phyloP scores from a whole-genome alignment of 2,329 filamentous ascomycete species.

The Trichoderma harzianum region DNA sequence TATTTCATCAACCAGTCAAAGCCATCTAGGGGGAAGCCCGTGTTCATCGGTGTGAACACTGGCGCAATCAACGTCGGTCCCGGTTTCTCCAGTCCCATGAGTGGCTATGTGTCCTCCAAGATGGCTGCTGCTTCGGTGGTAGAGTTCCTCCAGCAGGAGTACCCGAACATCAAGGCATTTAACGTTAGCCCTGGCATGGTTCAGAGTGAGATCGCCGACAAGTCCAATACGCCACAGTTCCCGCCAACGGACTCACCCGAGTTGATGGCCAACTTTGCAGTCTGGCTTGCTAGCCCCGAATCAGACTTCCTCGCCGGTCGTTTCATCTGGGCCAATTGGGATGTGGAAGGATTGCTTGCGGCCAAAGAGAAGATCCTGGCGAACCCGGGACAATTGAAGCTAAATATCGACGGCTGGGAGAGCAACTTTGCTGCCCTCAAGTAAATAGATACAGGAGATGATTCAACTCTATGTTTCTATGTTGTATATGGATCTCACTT shows the following conservation, averaged over 20 bases:
- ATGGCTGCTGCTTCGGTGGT: not conserved
- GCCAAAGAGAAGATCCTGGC: not conserved
- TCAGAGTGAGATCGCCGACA: not conserved
- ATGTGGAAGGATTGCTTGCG: not conserved
- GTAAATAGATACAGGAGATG: not conserved
- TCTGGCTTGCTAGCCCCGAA: slow-evolving; percentile 1
- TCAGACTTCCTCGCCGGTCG: slow-evolving; percentile 5
- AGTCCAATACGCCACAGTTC: not conserved
- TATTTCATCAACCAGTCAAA: slow-evolving; percentile 1
- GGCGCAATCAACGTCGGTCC: not conserved
- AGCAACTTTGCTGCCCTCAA: not conserved
- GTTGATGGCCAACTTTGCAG: not conserved
- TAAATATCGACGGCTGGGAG: not conserved
- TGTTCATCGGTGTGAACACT: not conserved
- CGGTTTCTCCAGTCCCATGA: not conserved
- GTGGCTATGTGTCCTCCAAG: not conserved
- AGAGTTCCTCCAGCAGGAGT: not conserved
- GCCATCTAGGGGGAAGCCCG: not conserved
- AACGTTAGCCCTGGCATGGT: not conserved
- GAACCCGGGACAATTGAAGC: not conserved
- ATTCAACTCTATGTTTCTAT: fast-evolving
- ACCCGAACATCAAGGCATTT: not conserved
- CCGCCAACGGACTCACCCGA: not conserved
- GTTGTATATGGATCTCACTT: fast-evolving
- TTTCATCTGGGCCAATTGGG: slow-evolving; percentile 7